Percentiles rank a stretch among this genome's conserved stretches.
Evolutionary conservation across 2,329 filamentous ascomycete genomes (phyloP).

Genomic region (Aureobasidium sp.): DNA sequence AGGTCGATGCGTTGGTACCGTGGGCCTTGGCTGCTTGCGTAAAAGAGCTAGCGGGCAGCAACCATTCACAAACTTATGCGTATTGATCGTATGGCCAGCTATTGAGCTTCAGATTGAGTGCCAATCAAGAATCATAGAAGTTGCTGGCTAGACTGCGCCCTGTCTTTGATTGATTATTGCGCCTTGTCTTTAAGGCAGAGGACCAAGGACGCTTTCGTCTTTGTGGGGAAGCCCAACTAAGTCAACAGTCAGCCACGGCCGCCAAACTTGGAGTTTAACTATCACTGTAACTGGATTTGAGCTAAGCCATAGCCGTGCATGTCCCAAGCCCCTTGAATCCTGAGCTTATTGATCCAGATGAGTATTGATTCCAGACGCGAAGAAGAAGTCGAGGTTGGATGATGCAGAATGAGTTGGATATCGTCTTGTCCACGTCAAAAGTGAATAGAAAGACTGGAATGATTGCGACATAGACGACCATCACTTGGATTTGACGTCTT

Average conservation of each 20-base stretch:
- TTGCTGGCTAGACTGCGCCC: background rate
- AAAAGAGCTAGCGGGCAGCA: background rate
- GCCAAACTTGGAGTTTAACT: background rate
- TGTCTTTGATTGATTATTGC: background rate
- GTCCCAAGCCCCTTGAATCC: background rate
- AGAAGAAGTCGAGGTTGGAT: no score
- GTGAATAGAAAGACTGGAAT: background rate
- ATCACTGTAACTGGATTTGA: background rate
- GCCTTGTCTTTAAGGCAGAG: background rate
- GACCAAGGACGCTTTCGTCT: background rate
- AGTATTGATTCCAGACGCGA: background rate
- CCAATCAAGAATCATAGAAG: background rate
- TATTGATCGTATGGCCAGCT: background rate
- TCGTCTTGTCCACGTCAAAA: background rate
- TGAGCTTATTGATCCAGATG: background rate
- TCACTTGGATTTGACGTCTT: background rate
- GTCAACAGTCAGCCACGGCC: conserved; percentile 1
- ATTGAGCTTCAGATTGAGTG: background rate
- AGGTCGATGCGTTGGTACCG: background rate
- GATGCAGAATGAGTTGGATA: background rate
- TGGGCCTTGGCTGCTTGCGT: background rate
- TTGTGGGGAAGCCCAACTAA: background rate
- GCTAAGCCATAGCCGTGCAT: conserved; percentile 2
- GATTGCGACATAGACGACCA: background rate
- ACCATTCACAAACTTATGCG: background rate